A percentile compares a stretch with the other conserved stretches of the same genome.
Evolutionary conservation across 2,329 filamentous ascomycete genomes (phyloP).

Genomic region (Cladosporium sp.): DNA sequence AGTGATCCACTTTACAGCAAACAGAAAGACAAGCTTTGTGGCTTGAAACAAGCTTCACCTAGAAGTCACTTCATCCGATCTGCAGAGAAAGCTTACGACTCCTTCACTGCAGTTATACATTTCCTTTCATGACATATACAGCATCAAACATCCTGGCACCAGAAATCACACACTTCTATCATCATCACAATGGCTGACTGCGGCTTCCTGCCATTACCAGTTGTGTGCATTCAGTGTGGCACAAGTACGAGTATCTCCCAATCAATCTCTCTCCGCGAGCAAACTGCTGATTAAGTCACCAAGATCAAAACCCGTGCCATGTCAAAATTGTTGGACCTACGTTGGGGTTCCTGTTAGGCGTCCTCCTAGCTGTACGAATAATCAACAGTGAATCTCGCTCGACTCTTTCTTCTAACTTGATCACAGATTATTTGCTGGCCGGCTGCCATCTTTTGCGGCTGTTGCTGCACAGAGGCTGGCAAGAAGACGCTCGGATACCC

Average conservation of each 20-base stretch:
- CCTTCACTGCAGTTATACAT: too few species aligned
- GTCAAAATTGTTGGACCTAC: constrained; percentile 36
- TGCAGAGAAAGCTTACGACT: too few species aligned
- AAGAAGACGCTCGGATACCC: constrained; percentile 33
- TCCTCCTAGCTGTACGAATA: constrained; percentile 31
- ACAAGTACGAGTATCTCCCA: constrained; percentile 16
- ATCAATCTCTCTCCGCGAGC: neutral
- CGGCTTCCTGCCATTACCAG: constrained; percentile 29
- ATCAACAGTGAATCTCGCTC: too few species aligned
- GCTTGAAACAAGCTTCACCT: too few species aligned
- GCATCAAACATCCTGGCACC: too few species aligned
- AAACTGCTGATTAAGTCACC: neutral
- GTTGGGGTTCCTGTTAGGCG: constrained; percentile 31
- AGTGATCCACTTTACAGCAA: too few species aligned
- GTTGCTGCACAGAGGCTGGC: constrained; percentile 33
- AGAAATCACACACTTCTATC: too few species aligned
- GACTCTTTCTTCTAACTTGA: neutral
- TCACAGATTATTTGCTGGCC: constrained; percentile 34
- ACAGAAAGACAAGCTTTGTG: too few species aligned
- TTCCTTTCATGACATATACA: too few species aligned
- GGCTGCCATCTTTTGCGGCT: constrained; percentile 34
- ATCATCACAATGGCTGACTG: constrained; percentile 14
- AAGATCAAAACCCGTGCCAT: constrained; percentile 36
- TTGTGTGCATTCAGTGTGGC: constrained; percentile 35
- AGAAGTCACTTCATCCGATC: too few species aligned